These are phyloP conservation scores for Wickerhamiella azyma DNA, from an alignment of 805 yeast genomes.

Conservation along the genomic window DNA sequence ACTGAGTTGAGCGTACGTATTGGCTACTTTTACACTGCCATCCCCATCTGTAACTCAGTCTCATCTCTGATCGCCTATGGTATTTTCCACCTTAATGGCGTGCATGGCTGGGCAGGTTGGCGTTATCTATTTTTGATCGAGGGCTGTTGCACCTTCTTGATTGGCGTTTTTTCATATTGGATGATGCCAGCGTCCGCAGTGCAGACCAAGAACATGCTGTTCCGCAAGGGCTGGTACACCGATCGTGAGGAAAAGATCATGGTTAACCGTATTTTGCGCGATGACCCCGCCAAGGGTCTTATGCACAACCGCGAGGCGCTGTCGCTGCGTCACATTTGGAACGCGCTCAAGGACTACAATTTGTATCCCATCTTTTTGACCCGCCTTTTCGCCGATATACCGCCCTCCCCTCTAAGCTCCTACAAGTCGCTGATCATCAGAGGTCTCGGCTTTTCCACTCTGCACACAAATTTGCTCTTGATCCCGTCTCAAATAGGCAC, in stretches of 20 bases:
- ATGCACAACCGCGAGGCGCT: constrained; percentile 51
- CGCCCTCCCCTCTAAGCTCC: constrained; percentile 26
- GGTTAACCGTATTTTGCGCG: constrained; percentile 46
- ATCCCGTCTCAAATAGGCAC: constrained; percentile 32
- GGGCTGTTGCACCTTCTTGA: constrained; percentile 46
- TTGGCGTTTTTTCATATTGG: constrained; percentile 29
- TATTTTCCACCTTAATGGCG: constrained; percentile 37
- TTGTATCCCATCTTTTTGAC: constrained; percentile 40
- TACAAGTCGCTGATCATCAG: constrained; percentile 39
- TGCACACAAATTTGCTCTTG: constrained; percentile 37
- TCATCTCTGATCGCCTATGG: constrained; percentile 42
- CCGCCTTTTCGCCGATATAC: constrained; percentile 33
- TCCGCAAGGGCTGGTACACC: constrained; percentile 40
- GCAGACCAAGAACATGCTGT: constrained; percentile 37
- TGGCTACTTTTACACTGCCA: constrained; percentile 46
- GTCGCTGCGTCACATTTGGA: constrained; percentile 29
- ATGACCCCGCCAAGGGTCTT: constrained; percentile 51
- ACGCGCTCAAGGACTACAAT: constrained; percentile 36
- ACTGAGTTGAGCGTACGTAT: constrained; percentile 45
- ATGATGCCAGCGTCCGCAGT: constrained; percentile 46
- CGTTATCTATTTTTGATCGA: constrained; percentile 52
- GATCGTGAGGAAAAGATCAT: constrained; percentile 43
- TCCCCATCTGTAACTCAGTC: constrained; percentile 34
- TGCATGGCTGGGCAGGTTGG: constrained; percentile 41
- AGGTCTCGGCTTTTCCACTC: constrained; percentile 36